These are phyloP conservation scores for Yamadazyma diospyri DNA, from an alignment of 1,139 yeast genomes.

Conservation along the genomic window DNA sequence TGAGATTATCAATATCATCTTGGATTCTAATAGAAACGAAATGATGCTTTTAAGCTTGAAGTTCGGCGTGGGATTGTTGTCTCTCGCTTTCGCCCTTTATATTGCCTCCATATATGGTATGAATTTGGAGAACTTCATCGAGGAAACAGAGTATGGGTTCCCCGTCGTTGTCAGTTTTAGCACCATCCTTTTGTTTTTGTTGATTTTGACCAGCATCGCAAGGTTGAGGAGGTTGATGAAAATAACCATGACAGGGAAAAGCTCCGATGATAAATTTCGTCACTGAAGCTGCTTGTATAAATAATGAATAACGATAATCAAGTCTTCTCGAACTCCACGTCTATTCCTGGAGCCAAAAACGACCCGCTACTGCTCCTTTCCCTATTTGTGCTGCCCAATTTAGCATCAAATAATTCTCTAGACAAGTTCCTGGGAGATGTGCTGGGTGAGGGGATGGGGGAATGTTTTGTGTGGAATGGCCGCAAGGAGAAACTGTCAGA, in stretches of 20 bases:
- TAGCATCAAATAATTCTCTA: constrained; percentile 12
- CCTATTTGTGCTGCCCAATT: constrained; percentile 6
- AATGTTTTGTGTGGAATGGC: constrained; percentile 41
- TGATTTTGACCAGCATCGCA: constrained; percentile 27
- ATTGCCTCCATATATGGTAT: constrained; percentile 48
- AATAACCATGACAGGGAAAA: constrained; percentile 38
- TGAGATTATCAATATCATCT: constrained; percentile 43
- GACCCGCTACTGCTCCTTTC: constrained; percentile 24
- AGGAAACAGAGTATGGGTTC: constrained; percentile 59
- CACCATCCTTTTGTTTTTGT: constrained; percentile 21
- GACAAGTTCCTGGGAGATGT: constrained; percentile 34
- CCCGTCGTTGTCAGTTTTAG: constrained; percentile 30
- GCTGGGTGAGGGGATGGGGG: constrained; percentile 42
- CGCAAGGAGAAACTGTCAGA: constrained; percentile 37
- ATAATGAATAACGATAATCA: constrained; percentile 3
- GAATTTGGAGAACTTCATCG: constrained; percentile 89
- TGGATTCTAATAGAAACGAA: constrained; percentile 47
- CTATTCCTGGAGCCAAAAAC: constrained; percentile 26
- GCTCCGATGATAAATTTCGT: constrained; percentile 5
- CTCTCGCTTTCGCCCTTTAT: constrained; percentile 39
- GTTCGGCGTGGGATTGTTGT: constrained; percentile 39
- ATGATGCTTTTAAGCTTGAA: constrained; percentile 44
- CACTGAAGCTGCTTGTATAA: constrained; percentile 3
- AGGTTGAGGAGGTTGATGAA: constrained; percentile 34
- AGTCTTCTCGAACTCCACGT: constrained; percentile 25